Base-by-base conservation (phyloP, 2,329 filamentous ascomycete species). In the Didymella pinodella region DNA sequence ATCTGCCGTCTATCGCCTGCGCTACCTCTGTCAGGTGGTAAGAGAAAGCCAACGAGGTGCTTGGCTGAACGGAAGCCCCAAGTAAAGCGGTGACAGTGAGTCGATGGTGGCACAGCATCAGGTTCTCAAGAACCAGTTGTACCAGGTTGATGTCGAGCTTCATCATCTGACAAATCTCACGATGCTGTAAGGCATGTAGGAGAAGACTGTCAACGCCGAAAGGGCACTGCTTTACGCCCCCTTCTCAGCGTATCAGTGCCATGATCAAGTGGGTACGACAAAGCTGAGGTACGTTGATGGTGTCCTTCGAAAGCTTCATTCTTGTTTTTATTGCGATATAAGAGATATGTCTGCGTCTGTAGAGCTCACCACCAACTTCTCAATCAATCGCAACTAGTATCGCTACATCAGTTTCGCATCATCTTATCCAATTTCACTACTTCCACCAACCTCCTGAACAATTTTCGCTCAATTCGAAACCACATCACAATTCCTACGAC, bases 81-180 rank as follows among this genome's bases (percentile, higher is more conserved):
- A 41, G 22, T 12, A 43, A 11, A 34, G 36, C n/a, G 18, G 26
- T 31, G n/a, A 31, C 28, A n/a, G 14, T 38, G 11, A 8, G 12
- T 22, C 32, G 34, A 8, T 10, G 20, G 44, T 16, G 28, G 41
- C n/a, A 43, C 28, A 18, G 2, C 11, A 14, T 1, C 11, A 16
- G 29, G 31, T 14, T n/a, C 6, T n/a, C 29, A 31, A 25, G 32
- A 34, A 47, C 48, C 25, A 48, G 32, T 43, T 34, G 25, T 26
- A 44, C 14, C 14, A 6, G 7, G 14, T 3, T 32, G 4, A 25
- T 4, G 7, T n/a, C 2, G 11, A 40, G 6, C 3, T 16, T 46
- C 46, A 54, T 40, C 50, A 51, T 54, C 25, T 26, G 14, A n/a
- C 3, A 28, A 11, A 47, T 26, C 5, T 54, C 56, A 51, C 47